phyloP scores from a whole-genome alignment of 139 green algal genomes.

The Spirogloea muscicola region DNA sequence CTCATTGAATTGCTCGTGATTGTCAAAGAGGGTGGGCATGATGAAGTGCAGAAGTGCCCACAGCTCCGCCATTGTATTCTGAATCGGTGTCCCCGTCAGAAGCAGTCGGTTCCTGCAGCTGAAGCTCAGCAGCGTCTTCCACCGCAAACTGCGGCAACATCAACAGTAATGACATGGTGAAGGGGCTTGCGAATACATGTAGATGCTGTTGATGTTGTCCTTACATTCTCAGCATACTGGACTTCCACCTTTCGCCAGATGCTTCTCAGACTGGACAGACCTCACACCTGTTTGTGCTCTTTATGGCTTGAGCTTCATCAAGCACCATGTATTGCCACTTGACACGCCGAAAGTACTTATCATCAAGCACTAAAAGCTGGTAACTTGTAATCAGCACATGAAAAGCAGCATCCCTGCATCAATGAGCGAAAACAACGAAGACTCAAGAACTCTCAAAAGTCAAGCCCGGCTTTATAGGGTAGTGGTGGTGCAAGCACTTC shows the following conservation, averaged over 20 bases:
- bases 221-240: too few species aligned
- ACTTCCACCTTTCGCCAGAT: too few species aligned
- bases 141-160: constrained; percentile 56
- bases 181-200: too few species aligned
- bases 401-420: constrained; percentile 29
- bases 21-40: constrained; percentile 58
- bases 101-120: constrained; percentile 66
- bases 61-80: constrained; percentile 59
- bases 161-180: too few species aligned
- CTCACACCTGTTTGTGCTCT: constrained; percentile 44
- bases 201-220: constrained; percentile 58
- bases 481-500: too few species aligned
- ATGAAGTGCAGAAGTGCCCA: constrained; percentile 59
- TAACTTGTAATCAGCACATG: constrained; percentile 52
- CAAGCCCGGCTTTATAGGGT: too few species aligned
- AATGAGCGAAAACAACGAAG: background rate
- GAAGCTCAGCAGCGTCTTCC: constrained; percentile 59
- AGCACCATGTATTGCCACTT: constrained; percentile 60
- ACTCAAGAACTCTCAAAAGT: too few species aligned
- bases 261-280: too few species aligned
- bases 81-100: constrained; percentile 58
- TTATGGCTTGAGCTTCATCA: constrained; percentile 62
- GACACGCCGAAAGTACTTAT: constrained; percentile 46
- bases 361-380: constrained; percentile 46
- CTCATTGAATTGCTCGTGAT: constrained; percentile 54